A percentile compares a stretch with the other conserved stretches of the same genome.
phyloP scores from a whole-genome alignment of 1,284 basidiomycete species.

The Vanrija sp. region DNA sequence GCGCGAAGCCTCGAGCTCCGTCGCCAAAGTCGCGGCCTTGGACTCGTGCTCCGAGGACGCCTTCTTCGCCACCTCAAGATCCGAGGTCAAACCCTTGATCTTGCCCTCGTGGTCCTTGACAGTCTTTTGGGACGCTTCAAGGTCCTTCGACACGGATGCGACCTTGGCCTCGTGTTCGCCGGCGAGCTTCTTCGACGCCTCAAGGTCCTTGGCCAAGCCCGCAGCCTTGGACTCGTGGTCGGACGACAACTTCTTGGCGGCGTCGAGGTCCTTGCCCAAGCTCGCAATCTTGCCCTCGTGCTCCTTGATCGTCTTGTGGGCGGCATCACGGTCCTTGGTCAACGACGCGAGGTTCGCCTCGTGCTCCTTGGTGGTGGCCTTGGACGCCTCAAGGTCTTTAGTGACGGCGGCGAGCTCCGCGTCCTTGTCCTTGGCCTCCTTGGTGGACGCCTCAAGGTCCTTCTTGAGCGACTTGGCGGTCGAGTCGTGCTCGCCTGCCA shows the following conservation, averaged over 20 bases:
- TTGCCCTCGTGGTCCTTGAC: constrained; percentile 3
- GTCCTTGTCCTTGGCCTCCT: background rate
- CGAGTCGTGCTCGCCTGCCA: background rate
- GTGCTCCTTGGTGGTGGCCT: constrained; percentile 1
- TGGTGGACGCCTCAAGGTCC: background rate
- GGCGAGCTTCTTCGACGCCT: background rate
- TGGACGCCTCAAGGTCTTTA: background rate
- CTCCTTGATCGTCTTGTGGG: constrained; percentile 1
- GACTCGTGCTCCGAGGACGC: constrained; percentile 1
- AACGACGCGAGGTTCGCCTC: constrained; percentile 1
- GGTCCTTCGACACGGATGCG: constrained; percentile 1
- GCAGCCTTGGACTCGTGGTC: background rate
- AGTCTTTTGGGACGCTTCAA: constrained; percentile 5
- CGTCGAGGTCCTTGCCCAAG: constrained; percentile 2
- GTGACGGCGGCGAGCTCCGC: background rate
- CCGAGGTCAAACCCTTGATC: background rate
- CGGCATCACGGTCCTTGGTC: constrained; percentile 5
- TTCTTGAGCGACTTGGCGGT: background rate
- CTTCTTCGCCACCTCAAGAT: background rate
- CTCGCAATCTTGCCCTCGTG: constrained; percentile 8
- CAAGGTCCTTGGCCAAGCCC: background rate
- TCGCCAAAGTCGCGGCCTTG: background rate
- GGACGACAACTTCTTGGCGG: constrained; percentile 1
- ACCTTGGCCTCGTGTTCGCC: background rate
- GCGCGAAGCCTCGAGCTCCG: constrained; percentile 5